Percentiles rank a stretch among this genome's conserved stretches.
phyloP scores from a whole-genome alignment of 2,329 filamentous ascomycete species.

The Clarireedia homoeocarpa region DNA sequence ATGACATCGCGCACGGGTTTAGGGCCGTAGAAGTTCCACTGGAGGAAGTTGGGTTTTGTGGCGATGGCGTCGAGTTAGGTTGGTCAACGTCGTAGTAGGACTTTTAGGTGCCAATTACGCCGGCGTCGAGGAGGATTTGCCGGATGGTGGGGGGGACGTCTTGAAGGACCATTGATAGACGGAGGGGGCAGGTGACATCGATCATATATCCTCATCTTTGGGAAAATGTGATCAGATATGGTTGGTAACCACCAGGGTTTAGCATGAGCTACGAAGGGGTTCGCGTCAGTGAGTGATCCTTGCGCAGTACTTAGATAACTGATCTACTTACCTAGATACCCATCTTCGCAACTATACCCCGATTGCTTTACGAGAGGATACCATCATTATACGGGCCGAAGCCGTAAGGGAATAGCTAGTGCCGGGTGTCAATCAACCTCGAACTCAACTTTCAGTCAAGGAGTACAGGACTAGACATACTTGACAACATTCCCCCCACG shows the following conservation, averaged over 20 bases:
- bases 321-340: constrained; percentile 31
- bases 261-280: constrained; percentile 37
- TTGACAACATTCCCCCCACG: constrained; percentile 34
- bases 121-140: constrained; percentile 27
- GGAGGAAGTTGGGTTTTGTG: constrained; percentile 34
- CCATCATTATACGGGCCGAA: constrained; percentile 33
- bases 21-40: constrained; percentile 40
- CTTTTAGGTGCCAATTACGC: constrained; percentile 33
- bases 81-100: constrained; percentile 24
- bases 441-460: not conserved
- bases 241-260: constrained; percentile 41
- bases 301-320: not conserved
- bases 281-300: not conserved
- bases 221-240: constrained; percentile 37
- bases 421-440: not conserved
- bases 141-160: constrained; percentile 27
- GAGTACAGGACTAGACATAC: not conserved
- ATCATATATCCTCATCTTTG: constrained; percentile 27
- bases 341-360: constrained; percentile 48
- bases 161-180: constrained; percentile 38
- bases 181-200: constrained; percentile 38
- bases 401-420: constrained; percentile 25
- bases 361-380: constrained; percentile 44
- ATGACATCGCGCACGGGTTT: constrained; percentile 28
- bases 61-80: constrained; percentile 35